These are phyloP conservation scores for Lithohypha guttulata DNA, from an alignment of 2,329 filamentous ascomycete genomes.

Conservation along the genomic window DNA sequence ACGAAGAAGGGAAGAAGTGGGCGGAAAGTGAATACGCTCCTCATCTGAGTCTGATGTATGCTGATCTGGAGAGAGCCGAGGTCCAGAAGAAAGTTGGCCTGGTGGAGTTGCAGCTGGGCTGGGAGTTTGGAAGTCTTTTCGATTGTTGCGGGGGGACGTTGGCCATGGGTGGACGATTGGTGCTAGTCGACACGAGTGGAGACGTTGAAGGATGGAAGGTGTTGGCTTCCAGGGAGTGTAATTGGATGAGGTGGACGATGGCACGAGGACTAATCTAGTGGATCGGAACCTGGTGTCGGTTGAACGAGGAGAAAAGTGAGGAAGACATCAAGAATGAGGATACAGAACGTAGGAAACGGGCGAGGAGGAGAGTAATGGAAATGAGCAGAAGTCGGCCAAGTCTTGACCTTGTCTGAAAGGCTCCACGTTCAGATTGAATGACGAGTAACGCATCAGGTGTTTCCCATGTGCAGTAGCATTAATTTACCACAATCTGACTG, in stretches of 20 bases:
- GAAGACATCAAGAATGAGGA: too few species aligned
- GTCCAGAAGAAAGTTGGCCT: constrained; percentile 14
- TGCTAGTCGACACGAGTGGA: constrained; percentile 15
- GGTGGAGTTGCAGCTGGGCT: constrained; percentile 16
- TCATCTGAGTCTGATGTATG: constrained; percentile 16
- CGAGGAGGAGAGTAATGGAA: too few species aligned
- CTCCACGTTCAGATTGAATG: too few species aligned
- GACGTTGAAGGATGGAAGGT: constrained; percentile 11
- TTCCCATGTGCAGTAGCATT: too few species aligned
- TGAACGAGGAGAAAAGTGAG: too few species aligned
- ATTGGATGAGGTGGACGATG: constrained; percentile 16
- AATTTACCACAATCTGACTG: too few species aligned
- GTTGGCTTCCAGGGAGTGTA: constrained; percentile 11
- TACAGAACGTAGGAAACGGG: too few species aligned
- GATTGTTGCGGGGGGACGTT: constrained; percentile 16
- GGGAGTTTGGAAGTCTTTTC: constrained; percentile 15
- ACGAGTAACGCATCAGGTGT: too few species aligned
- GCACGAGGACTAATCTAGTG: constrained; percentile 10
- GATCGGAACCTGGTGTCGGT: too few species aligned
- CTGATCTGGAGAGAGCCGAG: constrained; percentile 12
- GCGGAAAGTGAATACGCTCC: constrained; percentile 14
- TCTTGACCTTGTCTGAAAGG: too few species aligned
- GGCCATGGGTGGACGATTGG: constrained; percentile 13
- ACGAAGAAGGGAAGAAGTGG: constrained; percentile 11
- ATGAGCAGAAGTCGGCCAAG: too few species aligned